Evolutionary conservation across 2,329 filamentous ascomycete genomes (phyloP).

Genomic region (Endoconidiophora laricicola): DNA sequence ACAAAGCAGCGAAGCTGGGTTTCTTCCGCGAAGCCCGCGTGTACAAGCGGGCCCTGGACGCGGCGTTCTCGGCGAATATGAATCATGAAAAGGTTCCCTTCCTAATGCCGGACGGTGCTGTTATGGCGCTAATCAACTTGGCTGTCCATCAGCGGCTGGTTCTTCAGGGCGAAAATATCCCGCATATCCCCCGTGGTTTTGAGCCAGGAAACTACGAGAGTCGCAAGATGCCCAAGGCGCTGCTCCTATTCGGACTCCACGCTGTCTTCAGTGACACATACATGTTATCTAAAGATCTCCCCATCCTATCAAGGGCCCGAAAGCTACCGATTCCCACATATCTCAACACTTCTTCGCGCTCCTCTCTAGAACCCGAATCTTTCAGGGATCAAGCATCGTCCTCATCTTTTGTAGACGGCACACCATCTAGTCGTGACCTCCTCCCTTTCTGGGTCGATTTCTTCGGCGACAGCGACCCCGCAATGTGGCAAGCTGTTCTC

Average conservation of each 20-base stretch:
- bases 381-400: no score
- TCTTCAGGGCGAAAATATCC: slow-evolving; percentile 37
- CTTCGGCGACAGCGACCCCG: slow-evolving; percentile 39
- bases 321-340: slow-evolving; percentile 25
- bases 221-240: slow-evolving; percentile 47
- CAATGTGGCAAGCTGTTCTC: slow-evolving; percentile 48
- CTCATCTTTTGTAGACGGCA: no score
- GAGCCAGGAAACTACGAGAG: slow-evolving; percentile 56
- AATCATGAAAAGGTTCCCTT: slow-evolving; percentile 27
- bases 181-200: slow-evolving; percentile 51
- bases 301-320: slow-evolving; percentile 23
- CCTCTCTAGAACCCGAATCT: no score
- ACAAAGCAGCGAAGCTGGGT: slow-evolving; percentile 35
- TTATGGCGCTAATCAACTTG: slow-evolving; percentile 51
- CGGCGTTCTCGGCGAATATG: slow-evolving; percentile 20
- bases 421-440: slow-evolving; percentile 21
- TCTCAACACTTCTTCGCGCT: no score
- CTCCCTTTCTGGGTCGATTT: slow-evolving; percentile 61
- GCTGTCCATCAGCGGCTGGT: slow-evolving; percentile 40
- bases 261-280: slow-evolving; percentile 48
- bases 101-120: slow-evolving; percentile 43
- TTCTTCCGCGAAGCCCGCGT: slow-evolving; percentile 41
- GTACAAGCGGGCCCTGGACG: slow-evolving; percentile 31
- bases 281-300: slow-evolving; percentile 34
- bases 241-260: slow-evolving; percentile 47